Percentiles rank a stretch among this genome's conserved stretches.
Conservation (phyloP, 768 basidiomycete genomes). For the Leccinum ochraceum region DNA sequence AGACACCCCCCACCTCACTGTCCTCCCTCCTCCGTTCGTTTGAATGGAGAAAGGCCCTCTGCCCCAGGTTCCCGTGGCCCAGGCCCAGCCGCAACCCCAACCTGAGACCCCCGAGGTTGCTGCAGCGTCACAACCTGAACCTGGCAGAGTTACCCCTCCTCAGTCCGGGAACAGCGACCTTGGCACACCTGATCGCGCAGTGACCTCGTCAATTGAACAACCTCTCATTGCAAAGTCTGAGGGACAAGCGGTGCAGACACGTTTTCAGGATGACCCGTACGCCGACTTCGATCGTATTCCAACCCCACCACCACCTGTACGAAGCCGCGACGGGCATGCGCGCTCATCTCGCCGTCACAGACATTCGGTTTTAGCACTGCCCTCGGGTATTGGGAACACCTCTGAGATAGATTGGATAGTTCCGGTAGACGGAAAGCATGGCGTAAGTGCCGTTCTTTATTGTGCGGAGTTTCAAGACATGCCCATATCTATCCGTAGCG, state of each 20-base stretch:
- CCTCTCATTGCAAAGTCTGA: conserved; percentile 12
- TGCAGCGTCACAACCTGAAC: conserved; percentile 6
- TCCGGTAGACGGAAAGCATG: conserved; percentile 22
- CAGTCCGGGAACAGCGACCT: conserved; percentile 3
- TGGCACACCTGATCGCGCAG: not conserved
- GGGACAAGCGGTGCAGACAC: not conserved
- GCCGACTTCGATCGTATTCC: conserved; percentile 11
- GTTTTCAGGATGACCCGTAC: conserved; percentile 5
- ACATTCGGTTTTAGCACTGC: not conserved
- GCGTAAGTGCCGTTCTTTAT: conserved; percentile 14
- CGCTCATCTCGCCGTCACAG: conserved; percentile 16
- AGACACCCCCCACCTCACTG: not conserved
- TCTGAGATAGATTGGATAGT: conserved; percentile 30
- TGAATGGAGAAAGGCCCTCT: not conserved
- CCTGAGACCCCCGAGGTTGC: not conserved
- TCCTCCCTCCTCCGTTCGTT: not conserved
- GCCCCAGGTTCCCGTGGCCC: not conserved
- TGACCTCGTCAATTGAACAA: conserved; percentile 10
- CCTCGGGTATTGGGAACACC: not conserved
- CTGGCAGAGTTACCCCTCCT: not conserved
- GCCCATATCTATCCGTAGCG: conserved; percentile 14
- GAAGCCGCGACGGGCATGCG: conserved; percentile 18
- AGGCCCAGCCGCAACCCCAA: not conserved
- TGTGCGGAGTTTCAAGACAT: not conserved
- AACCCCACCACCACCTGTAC: conserved; percentile 10